These are phyloP conservation scores for Zasmidium citrigriseum DNA, from an alignment of 2,329 filamentous ascomycete genomes.

Conservation along the genomic window DNA sequence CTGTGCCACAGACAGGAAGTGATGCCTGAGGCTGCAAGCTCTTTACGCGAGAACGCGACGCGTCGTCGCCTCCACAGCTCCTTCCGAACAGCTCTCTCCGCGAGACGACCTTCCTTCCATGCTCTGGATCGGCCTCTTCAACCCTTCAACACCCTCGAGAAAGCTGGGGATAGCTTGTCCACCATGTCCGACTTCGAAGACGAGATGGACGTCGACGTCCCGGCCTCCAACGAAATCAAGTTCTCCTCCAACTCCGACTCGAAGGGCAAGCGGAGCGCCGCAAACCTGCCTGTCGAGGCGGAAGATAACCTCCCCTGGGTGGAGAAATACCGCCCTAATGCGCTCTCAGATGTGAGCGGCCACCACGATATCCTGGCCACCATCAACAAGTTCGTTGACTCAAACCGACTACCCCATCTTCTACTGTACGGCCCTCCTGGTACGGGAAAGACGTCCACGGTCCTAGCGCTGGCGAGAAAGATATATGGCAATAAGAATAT, in stretches of 20 bases:
- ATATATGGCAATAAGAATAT: constrained; percentile 93
- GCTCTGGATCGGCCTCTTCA: too few species aligned
- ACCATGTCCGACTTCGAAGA: constrained; percentile 59
- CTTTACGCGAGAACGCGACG: neutral
- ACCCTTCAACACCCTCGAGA: too few species aligned
- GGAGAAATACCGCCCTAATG: constrained; percentile 91
- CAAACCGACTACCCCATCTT: constrained; percentile 90
- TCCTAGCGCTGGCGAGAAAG: constrained; percentile 85
- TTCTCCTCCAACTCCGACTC: constrained; percentile 72
- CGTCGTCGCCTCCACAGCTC: neutral
- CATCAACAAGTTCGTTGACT: constrained; percentile 95
- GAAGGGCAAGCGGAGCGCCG: constrained; percentile 89
- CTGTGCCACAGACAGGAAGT: too few species aligned
- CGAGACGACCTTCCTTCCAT: too few species aligned
- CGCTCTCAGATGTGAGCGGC: constrained; percentile 88
- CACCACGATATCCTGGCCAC: constrained; percentile 97
- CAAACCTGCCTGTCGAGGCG: constrained; percentile 89
- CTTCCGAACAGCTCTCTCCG: too few species aligned
- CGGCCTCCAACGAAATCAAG: constrained; percentile 49
- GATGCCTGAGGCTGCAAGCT: neutral
- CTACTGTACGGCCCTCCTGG: constrained; percentile 95
- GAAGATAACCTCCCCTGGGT: constrained; percentile 97
- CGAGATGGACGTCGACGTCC: constrained; percentile 67
- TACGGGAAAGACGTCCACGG: constrained; percentile 96
- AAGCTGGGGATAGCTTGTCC: too few species aligned